Percentiles rank a stretch among this genome's conserved stretches.
Conservation (phyloP, 352 stramenopile species). For the Phytophthora sp. region DNA sequence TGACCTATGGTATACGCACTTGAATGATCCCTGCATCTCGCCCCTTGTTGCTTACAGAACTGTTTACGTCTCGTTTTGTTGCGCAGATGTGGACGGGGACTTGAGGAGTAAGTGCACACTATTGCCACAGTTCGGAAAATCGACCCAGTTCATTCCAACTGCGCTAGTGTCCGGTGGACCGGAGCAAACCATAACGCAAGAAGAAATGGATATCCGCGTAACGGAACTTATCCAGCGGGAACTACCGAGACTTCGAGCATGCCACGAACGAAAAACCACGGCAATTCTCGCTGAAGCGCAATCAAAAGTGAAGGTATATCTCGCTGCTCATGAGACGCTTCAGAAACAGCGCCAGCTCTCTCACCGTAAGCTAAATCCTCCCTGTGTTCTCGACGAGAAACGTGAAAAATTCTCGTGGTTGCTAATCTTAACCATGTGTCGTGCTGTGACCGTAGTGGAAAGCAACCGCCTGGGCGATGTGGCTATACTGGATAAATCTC, state of each 20-base stretch:
- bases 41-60: slow-evolving; percentile 6
- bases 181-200: slow-evolving; percentile 36
- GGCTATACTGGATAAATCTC: slow-evolving; percentile 34
- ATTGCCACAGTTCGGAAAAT: slow-evolving; percentile 52
- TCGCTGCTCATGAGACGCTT: slow-evolving; percentile 30
- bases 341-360: not conserved
- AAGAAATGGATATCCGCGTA: slow-evolving; percentile 57
- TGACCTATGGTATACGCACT: slow-evolving; percentile 50
- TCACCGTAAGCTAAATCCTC: slow-evolving; percentile 22
- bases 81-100: slow-evolving; percentile 48
- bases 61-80: slow-evolving; percentile 1
- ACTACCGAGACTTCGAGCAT: slow-evolving; percentile 52
- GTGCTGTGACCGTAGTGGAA: slow-evolving; percentile 16
- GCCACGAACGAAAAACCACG: slow-evolving; percentile 57
- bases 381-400: not conserved
- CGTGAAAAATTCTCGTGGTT: not conserved
- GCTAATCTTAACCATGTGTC: slow-evolving; percentile 1
- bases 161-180: slow-evolving; percentile 12
- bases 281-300: slow-evolving; percentile 54
- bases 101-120: slow-evolving; percentile 58
- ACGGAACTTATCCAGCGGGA: slow-evolving; percentile 47
- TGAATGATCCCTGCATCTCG: not conserved
- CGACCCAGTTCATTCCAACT: slow-evolving; percentile 37
- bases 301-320: slow-evolving; percentile 36
- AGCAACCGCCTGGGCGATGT: slow-evolving; percentile 29